Evolutionary conservation across 805 yeast species (phyloP).

Genomic region (Clavispora vitiphila): DNA sequence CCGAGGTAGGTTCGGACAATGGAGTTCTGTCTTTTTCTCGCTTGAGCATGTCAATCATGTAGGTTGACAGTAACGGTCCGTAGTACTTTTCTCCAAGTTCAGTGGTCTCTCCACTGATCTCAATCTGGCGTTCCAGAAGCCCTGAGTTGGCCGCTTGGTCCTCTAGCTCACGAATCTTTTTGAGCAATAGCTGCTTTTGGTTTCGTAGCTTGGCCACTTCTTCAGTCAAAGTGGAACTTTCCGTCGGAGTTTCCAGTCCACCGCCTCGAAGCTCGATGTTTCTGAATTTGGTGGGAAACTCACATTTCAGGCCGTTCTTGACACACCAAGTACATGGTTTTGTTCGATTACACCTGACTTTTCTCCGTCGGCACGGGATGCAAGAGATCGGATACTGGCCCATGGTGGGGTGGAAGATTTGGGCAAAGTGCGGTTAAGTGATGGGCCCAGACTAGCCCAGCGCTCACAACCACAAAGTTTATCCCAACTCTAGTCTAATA

Average conservation of each 20-base stretch:
- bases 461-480: neutral
- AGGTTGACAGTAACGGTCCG: conserved; percentile 47
- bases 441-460: neutral
- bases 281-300: conserved; percentile 15
- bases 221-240: conserved; percentile 4
- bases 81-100: conserved; percentile 42
- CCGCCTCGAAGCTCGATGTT: conserved; percentile 3
- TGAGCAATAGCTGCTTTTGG: conserved; percentile 18
- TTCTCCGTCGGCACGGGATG: conserved; percentile 14
- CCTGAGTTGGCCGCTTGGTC: neutral
- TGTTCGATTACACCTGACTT: conserved; percentile 16
- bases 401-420: conserved; percentile 1
- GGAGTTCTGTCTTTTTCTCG: conserved; percentile 10
- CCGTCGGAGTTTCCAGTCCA: neutral
- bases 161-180: conserved; percentile 2
- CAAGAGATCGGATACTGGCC: conserved; percentile 15
- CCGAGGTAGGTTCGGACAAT: conserved; percentile 7
- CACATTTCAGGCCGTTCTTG: conserved; percentile 10
- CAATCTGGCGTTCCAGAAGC: conserved; percentile 1
- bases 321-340: conserved; percentile 16
- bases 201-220: conserved; percentile 17
- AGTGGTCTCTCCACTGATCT: conserved; percentile 32
- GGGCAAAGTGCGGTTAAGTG: neutral
- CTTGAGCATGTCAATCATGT: conserved; percentile 39
- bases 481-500: too few species aligned